Evolutionary conservation across 1,284 basidiomycete species (phyloP).

Genomic region (Naganishia liquefaciens): DNA sequence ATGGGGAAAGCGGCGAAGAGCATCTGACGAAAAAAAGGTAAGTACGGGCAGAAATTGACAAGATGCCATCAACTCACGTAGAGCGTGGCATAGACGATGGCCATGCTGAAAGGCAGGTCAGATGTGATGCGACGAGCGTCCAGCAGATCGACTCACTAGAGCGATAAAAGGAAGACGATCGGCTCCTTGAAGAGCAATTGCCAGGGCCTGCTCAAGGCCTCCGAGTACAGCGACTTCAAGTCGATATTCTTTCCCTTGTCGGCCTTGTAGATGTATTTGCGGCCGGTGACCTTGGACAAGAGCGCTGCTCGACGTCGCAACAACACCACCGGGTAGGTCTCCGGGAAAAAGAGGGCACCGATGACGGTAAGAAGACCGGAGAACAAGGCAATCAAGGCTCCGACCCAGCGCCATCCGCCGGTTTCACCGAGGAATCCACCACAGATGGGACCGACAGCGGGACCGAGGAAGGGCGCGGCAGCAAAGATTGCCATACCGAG

Average conservation of each 20-base stretch:
- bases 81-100: constrained; percentile 52
- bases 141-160: constrained; percentile 45
- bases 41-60: background rate
- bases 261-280: constrained; percentile 54
- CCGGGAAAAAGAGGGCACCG: constrained; percentile 47
- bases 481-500: constrained; percentile 59
- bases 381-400: constrained; percentile 66
- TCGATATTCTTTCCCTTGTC: constrained; percentile 51
- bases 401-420: constrained; percentile 59
- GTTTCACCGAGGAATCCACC: constrained; percentile 53
- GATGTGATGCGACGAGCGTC: background rate
- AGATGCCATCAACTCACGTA: constrained; percentile 37
- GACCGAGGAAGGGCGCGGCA: constrained; percentile 65
- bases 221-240: constrained; percentile 47
- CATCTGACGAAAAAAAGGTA: constrained; percentile 35
- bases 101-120: constrained; percentile 36
- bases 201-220: constrained; percentile 56
- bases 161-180: constrained; percentile 56
- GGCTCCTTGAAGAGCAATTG: constrained; percentile 55
- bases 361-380: constrained; percentile 48
- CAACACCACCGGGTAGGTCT: constrained; percentile 56
- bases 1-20: constrained; percentile 51
- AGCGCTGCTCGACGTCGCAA: constrained; percentile 50
- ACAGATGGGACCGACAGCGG: constrained; percentile 52
- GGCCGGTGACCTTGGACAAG: constrained; percentile 53